phyloP scores from a whole-genome alignment of 805 yeast genomes.

The Cyberlindnera maritima region DNA sequence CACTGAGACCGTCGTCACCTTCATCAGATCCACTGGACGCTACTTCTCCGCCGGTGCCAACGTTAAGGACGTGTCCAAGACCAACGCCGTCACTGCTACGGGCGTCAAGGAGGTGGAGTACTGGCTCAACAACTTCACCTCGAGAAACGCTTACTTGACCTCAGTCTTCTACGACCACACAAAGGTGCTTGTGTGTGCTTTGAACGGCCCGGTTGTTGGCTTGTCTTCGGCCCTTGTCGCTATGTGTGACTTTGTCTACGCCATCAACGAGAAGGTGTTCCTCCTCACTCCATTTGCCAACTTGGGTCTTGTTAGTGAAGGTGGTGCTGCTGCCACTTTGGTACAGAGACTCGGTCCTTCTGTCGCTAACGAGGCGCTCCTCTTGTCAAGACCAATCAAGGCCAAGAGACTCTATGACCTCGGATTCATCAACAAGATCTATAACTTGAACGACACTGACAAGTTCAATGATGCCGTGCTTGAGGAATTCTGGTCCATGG shows the following conservation, averaged over 20 bases:
- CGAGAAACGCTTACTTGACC: conserved; percentile 69
- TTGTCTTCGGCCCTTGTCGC: conserved; percentile 70
- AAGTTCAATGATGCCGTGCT: conserved; percentile 45
- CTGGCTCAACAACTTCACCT: conserved; percentile 59
- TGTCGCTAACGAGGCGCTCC: conserved; percentile 67
- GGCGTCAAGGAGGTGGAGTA: conserved; percentile 33
- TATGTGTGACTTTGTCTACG: conserved; percentile 75
- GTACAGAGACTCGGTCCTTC: conserved; percentile 71
- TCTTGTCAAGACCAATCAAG: conserved; percentile 62
- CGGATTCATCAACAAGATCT: conserved; percentile 64
- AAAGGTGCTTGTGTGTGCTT: conserved; percentile 67
- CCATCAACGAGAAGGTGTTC: conserved; percentile 53
- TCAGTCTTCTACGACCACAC: conserved; percentile 65
- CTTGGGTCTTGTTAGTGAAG: conserved; percentile 81
- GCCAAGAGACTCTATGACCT: conserved; percentile 53
- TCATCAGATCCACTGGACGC: conserved; percentile 67
- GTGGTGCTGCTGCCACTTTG: conserved; percentile 68
- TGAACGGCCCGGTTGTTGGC: conserved; percentile 89
- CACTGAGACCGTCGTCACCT: conserved; percentile 58
- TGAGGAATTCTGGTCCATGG: conserved; percentile 35
- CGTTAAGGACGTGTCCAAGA: conserved; percentile 36
- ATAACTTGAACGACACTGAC: conserved; percentile 39
- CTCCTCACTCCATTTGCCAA: conserved; percentile 76
- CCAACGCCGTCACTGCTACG: conserved; percentile 13
- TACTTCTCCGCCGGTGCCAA: conserved; percentile 88